Base-by-base conservation (phyloP, 176 grass and related monocot species). In the Aegilops umbellulata region DNA sequence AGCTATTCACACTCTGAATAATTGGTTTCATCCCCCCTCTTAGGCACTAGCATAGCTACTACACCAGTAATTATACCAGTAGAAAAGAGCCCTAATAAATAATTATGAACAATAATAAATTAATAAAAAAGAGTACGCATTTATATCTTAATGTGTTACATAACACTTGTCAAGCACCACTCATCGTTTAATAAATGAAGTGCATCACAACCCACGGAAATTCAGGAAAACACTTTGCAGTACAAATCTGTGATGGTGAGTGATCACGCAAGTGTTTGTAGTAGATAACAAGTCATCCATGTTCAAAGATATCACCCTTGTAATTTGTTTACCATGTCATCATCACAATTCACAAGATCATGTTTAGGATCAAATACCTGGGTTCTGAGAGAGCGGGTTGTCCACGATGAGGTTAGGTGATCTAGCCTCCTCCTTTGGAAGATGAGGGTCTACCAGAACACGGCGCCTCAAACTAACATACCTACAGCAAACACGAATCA, bases 371-470 rank as follows among this genome's bases (percentile, higher is more conserved):
- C 26, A 85, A 55, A 67, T 92, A 99, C 97, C 97, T 87, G 97
- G 97, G 66, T 94, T 97, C 77, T 96, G 97, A 36, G 97, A 99
- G 14, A 99, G 92, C 26, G 97, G 97, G 83, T 99, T 97, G 74
- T 99, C 97, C 62, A 99, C 86, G 24, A 81, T 53, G 10, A 88
- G 90, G 85, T 82, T 90, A 49, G 92, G 80, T 79, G 90, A 86
- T 81, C 82, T 76, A n/a, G 82, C 49, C 80, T 94, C 94, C 47
- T 96, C 92, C 82, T 91, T 94, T 10, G 88, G 76, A 36, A 91
- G 65, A 70, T 96, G 92, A 78, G 92, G 92, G 85, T 99, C 90
- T 78, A 91, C 84, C 27, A 99, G 83, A 80, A 94, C 90, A 39
- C 86, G 88, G 5, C 97, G 94, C 36, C 80, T 92, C 77, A 99